Conservation (phyloP, 2,329 filamentous ascomycete genomes). For the Hysterium pulicare region DNA sequence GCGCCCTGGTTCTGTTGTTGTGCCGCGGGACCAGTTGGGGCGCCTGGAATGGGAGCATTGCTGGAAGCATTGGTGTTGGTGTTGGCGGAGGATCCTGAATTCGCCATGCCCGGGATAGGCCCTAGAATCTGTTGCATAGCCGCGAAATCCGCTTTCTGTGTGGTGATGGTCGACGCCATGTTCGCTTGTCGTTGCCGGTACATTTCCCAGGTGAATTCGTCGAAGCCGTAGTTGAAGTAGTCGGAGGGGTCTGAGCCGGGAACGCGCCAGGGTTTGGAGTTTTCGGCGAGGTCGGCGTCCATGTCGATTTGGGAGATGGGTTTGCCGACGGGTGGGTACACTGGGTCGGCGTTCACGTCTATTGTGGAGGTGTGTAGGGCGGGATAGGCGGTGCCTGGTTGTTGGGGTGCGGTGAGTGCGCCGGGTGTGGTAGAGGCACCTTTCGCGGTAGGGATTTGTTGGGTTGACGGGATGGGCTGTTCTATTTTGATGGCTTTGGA, state of each 20-base stretch:
- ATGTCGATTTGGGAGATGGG: conserved; percentile 61
- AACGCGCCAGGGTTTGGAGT: conserved; percentile 89
- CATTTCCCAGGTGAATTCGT: conserved; percentile 95
- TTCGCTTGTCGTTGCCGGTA: conserved; percentile 87
- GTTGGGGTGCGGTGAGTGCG: conserved; percentile 12
- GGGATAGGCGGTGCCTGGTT: conserved; percentile 50
- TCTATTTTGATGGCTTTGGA: conserved; percentile 39
- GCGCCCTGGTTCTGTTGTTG: conserved; percentile 9
- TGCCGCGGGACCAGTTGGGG: conserved; percentile 28
- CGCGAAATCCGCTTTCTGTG: conserved; percentile 70
- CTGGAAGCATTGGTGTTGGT: conserved; percentile 8
- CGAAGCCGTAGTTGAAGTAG: conserved; percentile 99
- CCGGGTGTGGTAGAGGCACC: conserved; percentile 9
- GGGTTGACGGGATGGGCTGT: conserved; percentile 21
- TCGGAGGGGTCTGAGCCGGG: conserved; percentile 93
- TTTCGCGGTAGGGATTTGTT: conserved; percentile 17
- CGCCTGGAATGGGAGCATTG: conserved; percentile 20
- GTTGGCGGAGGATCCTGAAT: conserved; percentile 10
- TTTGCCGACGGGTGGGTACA: conserved; percentile 70
- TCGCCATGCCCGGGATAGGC: conserved; percentile 13
- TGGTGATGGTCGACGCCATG: conserved; percentile 71
- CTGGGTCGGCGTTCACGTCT: conserved; percentile 77
- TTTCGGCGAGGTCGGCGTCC: conserved; percentile 57
- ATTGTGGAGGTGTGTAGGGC: conserved; percentile 72
- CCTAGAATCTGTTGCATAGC: conserved; percentile 59